These are phyloP conservation scores for Oleoguttula mirabilis DNA, from an alignment of 495 filamentous ascomycete species.

Conservation along the genomic window DNA sequence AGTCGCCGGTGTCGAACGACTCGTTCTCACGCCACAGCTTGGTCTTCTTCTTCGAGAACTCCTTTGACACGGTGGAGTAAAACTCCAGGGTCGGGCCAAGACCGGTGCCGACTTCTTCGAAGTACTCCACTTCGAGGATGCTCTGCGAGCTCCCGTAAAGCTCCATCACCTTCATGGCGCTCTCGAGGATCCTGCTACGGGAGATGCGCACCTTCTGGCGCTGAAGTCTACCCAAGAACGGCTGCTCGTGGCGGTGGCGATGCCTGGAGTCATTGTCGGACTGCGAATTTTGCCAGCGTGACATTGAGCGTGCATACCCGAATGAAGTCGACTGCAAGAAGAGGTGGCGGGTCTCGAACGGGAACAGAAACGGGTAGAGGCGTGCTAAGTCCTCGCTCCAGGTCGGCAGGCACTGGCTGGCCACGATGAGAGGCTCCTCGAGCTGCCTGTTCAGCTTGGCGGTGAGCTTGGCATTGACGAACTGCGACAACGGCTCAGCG, in stretches of 20 bases:
- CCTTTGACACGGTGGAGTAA: constrained; percentile 94
- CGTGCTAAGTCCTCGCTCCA: constrained; percentile 98
- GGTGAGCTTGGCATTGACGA: constrained; percentile 97
- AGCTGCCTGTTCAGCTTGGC: constrained; percentile 97
- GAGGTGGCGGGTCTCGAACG: constrained; percentile 93
- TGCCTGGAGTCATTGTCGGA: constrained; percentile 61
- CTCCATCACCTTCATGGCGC: constrained; percentile 98
- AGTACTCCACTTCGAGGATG: constrained; percentile 95
- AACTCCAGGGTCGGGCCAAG: constrained; percentile 95
- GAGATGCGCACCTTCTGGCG: constrained; percentile 97
- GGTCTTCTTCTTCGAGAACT: constrained; percentile 92
- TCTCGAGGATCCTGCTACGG: constrained; percentile 82
- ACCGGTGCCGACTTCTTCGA: constrained; percentile 95
- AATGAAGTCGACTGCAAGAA: constrained; percentile 98
- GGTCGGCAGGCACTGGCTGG: constrained; percentile 86
- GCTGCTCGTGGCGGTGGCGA: constrained; percentile 75
- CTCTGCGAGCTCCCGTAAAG: constrained; percentile 92
- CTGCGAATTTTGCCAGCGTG: constrained; percentile 89
- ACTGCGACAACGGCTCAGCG: constrained; percentile 80
- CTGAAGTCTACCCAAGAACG: constrained; percentile 86
- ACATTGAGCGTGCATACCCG: constrained; percentile 95
- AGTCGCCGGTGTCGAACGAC: constrained; percentile 60
- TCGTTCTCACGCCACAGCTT: constrained; percentile 95
- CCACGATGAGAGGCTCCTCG: constrained; percentile 96
- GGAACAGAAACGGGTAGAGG: constrained; percentile 95